Percentiles rank a stretch among this genome's conserved stretches.
Conservation (phyloP, 441 rosid genomes). For the Hura crepitans region DNA sequence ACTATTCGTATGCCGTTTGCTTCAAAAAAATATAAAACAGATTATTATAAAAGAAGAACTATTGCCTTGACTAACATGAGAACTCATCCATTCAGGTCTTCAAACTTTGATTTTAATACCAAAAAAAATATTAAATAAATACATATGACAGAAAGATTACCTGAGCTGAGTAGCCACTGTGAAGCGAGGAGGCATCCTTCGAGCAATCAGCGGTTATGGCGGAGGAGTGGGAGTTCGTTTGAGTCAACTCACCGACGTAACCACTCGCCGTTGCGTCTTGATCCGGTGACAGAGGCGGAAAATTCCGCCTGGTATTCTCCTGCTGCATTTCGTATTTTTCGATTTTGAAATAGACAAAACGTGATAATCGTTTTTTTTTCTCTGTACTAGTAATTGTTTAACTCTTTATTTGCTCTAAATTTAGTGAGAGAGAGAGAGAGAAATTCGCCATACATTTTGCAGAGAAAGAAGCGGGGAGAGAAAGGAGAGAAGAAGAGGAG, state of each 20-base stretch:
- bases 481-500: constrained; percentile 5
- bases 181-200: constrained; percentile 11
- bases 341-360: background rate
- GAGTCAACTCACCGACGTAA: constrained; percentile 33
- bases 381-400: background rate
- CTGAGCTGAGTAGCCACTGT: constrained; percentile 26
- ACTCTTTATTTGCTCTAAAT: background rate
- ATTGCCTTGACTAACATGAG: background rate
- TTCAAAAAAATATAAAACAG: too few species aligned
- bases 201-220: constrained; percentile 36
- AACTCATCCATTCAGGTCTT: background rate
- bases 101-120: background rate
- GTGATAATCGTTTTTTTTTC: background rate
- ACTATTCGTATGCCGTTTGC: too few species aligned
- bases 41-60: background rate
- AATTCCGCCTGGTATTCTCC: constrained; percentile 23
- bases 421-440: constrained; percentile 9
- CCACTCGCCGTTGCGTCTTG: constrained; percentile 22
- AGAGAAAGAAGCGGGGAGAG: constrained; percentile 1
- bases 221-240: constrained; percentile 40
- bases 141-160: constrained; percentile 21
- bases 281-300: constrained; percentile 33
- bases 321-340: background rate
- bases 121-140: background rate
- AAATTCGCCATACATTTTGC: background rate